A percentile compares a stretch with the other conserved stretches of the same genome.
These are phyloP conservation scores for Closterium sp. DNA, from an alignment of 139 green algal genomes.

Conservation along the genomic window DNA sequence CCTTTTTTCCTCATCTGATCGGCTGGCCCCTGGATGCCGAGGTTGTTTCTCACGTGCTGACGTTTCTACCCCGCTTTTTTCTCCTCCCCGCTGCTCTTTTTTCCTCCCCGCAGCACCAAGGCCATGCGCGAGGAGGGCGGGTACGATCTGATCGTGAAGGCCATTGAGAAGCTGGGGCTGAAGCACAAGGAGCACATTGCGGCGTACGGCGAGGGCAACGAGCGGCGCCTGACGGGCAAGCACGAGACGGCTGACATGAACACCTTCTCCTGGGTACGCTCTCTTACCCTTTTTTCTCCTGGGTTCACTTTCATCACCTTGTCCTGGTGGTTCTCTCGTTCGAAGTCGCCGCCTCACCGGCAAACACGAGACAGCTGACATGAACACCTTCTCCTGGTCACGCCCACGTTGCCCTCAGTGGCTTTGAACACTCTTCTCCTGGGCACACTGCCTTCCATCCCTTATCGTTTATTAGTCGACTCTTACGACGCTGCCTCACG, in stretches of 20 bases:
- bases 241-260: slow-evolving; percentile 91
- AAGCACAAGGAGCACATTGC: slow-evolving; percentile 74
- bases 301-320: background rate
- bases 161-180: slow-evolving; percentile 87
- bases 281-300: background rate
- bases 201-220: slow-evolving; percentile 91
- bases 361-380: slow-evolving; percentile 87
- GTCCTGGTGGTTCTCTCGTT: background rate
- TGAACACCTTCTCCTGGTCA: slow-evolving; percentile 88
- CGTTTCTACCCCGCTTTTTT: background rate
- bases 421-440: slow-evolving; percentile 89
- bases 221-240: slow-evolving; percentile 92
- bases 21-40: no score
- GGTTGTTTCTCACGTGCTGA: background rate
- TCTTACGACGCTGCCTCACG: background rate
- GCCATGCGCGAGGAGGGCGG: slow-evolving; percentile 59
- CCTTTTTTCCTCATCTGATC: no score
- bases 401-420: background rate
- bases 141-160: slow-evolving; percentile 76
- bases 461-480: no score
- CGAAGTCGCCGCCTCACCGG: slow-evolving; percentile 89
- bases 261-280: slow-evolving; percentile 80
- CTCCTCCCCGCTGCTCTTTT: background rate
- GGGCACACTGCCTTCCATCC: no score
- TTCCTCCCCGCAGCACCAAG: slow-evolving; percentile 26